Evolutionary conservation across 2,329 filamentous ascomycete species (phyloP), one percentile per base, ranked within the genome.

Genomic region (Ilyonectria destructans): DNA sequence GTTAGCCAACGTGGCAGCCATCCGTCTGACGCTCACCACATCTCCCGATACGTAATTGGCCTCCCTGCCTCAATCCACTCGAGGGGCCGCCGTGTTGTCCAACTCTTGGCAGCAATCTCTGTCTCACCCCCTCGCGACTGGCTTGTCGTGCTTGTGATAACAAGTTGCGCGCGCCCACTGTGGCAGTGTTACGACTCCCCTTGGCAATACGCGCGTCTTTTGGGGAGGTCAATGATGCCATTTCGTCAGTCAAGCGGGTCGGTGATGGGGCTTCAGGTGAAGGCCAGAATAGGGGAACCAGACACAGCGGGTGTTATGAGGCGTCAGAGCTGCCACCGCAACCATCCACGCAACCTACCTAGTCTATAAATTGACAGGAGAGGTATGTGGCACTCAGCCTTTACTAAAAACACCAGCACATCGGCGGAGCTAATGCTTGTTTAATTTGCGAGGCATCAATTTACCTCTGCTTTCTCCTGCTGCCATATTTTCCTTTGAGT

Each of bases 131-230:
- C 17, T 19, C 49, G 8, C 49, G 8, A 31, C 49, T 17, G 10
- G 2, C 26, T 33, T 52, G 49, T 52, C 31, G 29, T 21, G 26
- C 31, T 31, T 52, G n/a, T 52, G 26, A 33, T 52, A 33, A 21
- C 9, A 19, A 33, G 49, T 17, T 52, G 49, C 9, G n/a, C 9
- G n/a, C 4, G 17, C 49, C 29, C 26, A 33, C 17, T 52, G 49
- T 19, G 29, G 17, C 49, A 52, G 26, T 52, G 29, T 33, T 13
- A 33, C 8, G 17, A n/a, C 9, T 48, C 29, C 49, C 49, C 49
- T 8, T 33, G 29, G 17, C 29, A 52, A 52, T 52, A 52, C 49
- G 29, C 49, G 29, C 29, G 49, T 52, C 29, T n/a, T 33, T 31
- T 19, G 3, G 17, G 17, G 17, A 52, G 26, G 8, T 33, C 29